A percentile compares a stretch with the other conserved stretches of the same genome.
phyloP scores from a whole-genome alignment of 495 filamentous ascomycete genomes.

The Physcia stellaris region DNA sequence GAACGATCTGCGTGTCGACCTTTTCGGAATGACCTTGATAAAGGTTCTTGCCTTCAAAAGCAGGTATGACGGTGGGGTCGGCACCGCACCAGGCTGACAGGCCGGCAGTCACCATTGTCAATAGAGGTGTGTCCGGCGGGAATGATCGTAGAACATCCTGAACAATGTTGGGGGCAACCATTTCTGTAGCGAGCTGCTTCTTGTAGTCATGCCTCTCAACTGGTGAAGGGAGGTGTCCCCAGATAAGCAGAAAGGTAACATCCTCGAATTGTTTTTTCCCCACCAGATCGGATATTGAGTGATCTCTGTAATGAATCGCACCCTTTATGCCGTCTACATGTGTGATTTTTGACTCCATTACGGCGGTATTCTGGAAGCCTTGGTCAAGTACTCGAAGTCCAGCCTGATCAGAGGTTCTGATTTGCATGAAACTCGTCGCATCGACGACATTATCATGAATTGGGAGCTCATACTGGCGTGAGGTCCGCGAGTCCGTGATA shows the following conservation, averaged over 20 bases:
- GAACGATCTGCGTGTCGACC: constrained; percentile 28
- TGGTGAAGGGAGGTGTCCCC: constrained; percentile 25
- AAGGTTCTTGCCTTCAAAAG: constrained; percentile 23
- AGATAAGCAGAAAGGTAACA: constrained; percentile 32
- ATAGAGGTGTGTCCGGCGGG: not conserved
- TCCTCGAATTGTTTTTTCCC: constrained; percentile 28
- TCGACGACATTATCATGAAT: constrained; percentile 4
- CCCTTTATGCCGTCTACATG: constrained; percentile 30
- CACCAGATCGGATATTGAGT: constrained; percentile 29
- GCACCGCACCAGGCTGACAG: constrained; percentile 28
- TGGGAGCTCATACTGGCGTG: constrained; percentile 1
- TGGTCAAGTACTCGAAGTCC: constrained; percentile 32
- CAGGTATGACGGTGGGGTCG: constrained; percentile 23
- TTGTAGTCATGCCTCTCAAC: constrained; percentile 23
- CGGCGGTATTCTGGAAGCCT: constrained; percentile 35
- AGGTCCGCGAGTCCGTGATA: constrained; percentile 4
- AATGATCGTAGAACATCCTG: constrained; percentile 2
- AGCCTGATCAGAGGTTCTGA: constrained; percentile 11
- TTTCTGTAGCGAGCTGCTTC: constrained; percentile 16
- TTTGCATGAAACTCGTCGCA: constrained; percentile 2
- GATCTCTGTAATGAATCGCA: constrained; percentile 28
- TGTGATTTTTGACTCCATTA: constrained; percentile 27
- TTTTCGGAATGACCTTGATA: constrained; percentile 24
- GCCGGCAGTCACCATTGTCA: constrained; percentile 28
- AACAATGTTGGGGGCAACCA: constrained; percentile 20